Evolutionary conservation across 192 early-diverging fungal genomes (phyloP), one percentile per base, ranked within the genome.

Genomic region (Helicostylum pulchrum): DNA sequence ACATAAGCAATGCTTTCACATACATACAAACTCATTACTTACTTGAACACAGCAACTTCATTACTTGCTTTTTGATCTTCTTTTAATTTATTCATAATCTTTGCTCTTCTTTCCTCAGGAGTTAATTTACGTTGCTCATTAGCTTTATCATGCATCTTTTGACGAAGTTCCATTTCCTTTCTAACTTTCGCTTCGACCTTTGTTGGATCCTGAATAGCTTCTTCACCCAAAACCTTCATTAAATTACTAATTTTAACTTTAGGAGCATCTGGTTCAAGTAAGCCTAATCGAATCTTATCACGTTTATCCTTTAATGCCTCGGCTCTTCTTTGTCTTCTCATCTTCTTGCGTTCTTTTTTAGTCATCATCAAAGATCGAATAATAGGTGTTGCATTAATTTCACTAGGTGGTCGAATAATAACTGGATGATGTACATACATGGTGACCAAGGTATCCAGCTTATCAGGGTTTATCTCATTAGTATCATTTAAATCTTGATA

Each of bases 151-250:
- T 98, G 95, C 64, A 84, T 86, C 46, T 83, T 75, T 54, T 88
- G 78, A 5, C 97, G 85, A 30, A 83, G 85, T 42, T 86, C 80
- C 82, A 96, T 85, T 67, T 99, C 94, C 61, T 79, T 85, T 11
- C 90, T 82, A n/a, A 99, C 94, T 63, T 88, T 78, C 10, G 92
- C 90, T 71, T 96, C 97, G n/a, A 97, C 77, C 65, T 89, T 87
- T 0, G 95, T 97, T 0, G 97, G 97, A 68, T 96, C 95, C 51
- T 91, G 88, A 8, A 98, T 90, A 0, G 96, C 92, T 59, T 99
- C 94, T 53, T 88, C 88, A n/a, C 92, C 95, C 66, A 99, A 76
- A 6, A 98, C 91, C 7, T 87, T 77, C 94, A 97, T 98, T 76
- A 99, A 82, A 73, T 98, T 99, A 55, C 87, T 85, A 60, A 97